phyloP scores from a whole-genome alignment of 495 filamentous ascomycete species.

The Aspergillus diversus region DNA sequence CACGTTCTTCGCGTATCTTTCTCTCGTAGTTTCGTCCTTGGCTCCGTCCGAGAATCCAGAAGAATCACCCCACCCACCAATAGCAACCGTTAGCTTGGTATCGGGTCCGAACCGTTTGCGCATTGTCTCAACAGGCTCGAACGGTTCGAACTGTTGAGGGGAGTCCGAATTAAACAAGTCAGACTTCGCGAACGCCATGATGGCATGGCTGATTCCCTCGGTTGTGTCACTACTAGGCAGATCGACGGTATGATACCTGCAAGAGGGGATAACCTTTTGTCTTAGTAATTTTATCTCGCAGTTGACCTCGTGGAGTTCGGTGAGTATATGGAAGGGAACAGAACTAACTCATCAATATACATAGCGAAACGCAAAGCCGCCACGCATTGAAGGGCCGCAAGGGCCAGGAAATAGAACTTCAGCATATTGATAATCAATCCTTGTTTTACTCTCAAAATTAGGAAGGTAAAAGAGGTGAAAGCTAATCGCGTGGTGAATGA shows the following conservation, averaged over 20 bases:
- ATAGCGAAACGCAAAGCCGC: slow-evolving; percentile 38
- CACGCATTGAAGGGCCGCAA: slow-evolving; percentile 38
- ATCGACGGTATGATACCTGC: slow-evolving; percentile 36
- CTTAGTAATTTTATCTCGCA: slow-evolving; percentile 3
- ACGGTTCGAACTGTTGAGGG: slow-evolving; percentile 56
- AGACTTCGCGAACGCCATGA: slow-evolving; percentile 68
- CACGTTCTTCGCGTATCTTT: slow-evolving; percentile 66
- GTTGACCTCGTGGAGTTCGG: no score
- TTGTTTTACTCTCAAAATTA: not conserved
- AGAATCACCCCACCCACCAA: slow-evolving; percentile 76
- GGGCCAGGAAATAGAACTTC: slow-evolving; percentile 35
- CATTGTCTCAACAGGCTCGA: slow-evolving; percentile 58
- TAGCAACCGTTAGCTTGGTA: slow-evolving; percentile 69
- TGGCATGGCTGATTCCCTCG: slow-evolving; percentile 55
- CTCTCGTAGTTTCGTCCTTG: slow-evolving; percentile 52
- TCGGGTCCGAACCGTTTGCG: slow-evolving; percentile 60
- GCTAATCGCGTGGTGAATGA: no score
- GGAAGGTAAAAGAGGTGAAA: not conserved
- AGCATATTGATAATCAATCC: slow-evolving; percentile 26
- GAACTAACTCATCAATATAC: slow-evolving; percentile 46
- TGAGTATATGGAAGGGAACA: not conserved
- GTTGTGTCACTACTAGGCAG: slow-evolving; percentile 36
- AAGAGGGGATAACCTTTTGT: not conserved
- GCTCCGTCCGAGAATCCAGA: slow-evolving; percentile 63
- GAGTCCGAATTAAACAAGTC: slow-evolving; percentile 60